Evolutionary conservation across 176 grass and related monocot genomes (phyloP).

Genomic region (Musa beccarii): DNA sequence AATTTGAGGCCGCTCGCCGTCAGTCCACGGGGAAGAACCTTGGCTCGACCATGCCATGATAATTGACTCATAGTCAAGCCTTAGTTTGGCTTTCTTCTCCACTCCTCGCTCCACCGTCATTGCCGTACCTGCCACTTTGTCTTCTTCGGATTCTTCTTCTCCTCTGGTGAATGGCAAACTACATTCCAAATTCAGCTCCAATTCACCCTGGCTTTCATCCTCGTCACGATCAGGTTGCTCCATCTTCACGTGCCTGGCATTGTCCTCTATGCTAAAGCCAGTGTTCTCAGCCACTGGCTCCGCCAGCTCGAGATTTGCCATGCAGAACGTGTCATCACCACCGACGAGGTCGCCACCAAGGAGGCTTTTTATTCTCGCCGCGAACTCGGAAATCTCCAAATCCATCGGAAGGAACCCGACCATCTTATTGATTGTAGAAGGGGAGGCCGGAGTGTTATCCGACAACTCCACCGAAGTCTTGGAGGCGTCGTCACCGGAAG

Average conservation of each 20-base stretch:
- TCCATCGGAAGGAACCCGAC: constrained; percentile 47
- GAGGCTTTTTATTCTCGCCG: constrained; percentile 80
- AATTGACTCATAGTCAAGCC: constrained; percentile 74
- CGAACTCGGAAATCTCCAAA: constrained; percentile 69
- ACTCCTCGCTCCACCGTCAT: constrained; percentile 13
- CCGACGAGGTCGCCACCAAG: constrained; percentile 41
- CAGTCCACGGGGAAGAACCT: constrained; percentile 62
- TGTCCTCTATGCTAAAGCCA: not conserved
- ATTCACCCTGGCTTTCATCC: too few relatives aligned
- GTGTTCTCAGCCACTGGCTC: constrained; percentile 19
- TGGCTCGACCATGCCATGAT: constrained; percentile 53
- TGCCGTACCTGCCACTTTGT: not conserved
- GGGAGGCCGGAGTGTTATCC: constrained; percentile 20
- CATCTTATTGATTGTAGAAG: constrained; percentile 3
- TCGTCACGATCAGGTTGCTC: constrained; percentile 14
- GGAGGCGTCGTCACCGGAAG: constrained; percentile 12
- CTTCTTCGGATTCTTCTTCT: constrained; percentile 28
- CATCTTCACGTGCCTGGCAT: not conserved
- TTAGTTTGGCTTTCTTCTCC: constrained; percentile 39
- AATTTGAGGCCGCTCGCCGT: constrained; percentile 44
- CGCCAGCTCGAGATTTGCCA: constrained; percentile 53
- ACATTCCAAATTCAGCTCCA: too few relatives aligned
- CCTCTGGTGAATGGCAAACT: constrained; percentile 12
- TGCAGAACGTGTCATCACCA: constrained; percentile 43
- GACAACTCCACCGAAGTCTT: constrained; percentile 1